A percentile compares a stretch with the other conserved stretches of the same genome.
These are phyloP conservation scores for Nannochloropsis granulata DNA, from an alignment of 108 stramenopile species.

Conservation along the genomic window DNA sequence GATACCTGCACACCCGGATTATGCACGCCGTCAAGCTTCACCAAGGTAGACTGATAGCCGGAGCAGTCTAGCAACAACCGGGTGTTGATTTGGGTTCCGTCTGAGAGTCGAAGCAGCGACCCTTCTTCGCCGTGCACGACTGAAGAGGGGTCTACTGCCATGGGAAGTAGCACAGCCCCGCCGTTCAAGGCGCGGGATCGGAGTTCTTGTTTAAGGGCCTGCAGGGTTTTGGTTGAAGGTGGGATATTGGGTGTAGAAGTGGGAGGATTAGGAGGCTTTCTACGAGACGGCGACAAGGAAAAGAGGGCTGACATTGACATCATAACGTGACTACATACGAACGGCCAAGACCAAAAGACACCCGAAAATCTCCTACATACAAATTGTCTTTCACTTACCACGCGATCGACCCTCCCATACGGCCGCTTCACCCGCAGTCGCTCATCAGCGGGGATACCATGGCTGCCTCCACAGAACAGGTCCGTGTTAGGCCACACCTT, in stretches of 20 bases:
- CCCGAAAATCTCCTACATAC: background rate
- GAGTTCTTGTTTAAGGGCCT: constrained; percentile 37
- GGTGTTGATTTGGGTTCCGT: constrained; percentile 44
- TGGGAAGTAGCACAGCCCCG: background rate
- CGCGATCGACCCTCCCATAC: constrained; percentile 61
- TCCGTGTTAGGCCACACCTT: constrained; percentile 65
- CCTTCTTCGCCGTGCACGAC: constrained; percentile 20
- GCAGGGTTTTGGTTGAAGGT: background rate
- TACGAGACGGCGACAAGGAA: no score
- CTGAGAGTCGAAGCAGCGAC: constrained; percentile 16
- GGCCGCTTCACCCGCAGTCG: constrained; percentile 55
- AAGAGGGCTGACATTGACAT: no score
- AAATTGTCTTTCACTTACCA: background rate
- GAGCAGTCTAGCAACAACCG: constrained; percentile 77
- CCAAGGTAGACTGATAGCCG: constrained; percentile 70
- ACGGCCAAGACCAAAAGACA: no score
- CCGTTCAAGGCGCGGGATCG: constrained; percentile 29
- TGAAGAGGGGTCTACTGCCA: background rate
- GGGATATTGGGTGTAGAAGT: no score
- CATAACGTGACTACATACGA: no score
- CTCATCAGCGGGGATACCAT: constrained; percentile 54
- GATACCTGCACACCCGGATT: background rate
- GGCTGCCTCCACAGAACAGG: constrained; percentile 79
- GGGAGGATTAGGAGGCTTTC: no score
- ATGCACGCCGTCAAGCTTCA: constrained; percentile 51